Conservation (phyloP, 495 filamentous ascomycete genomes). For the Parathielavia appendiculata region DNA sequence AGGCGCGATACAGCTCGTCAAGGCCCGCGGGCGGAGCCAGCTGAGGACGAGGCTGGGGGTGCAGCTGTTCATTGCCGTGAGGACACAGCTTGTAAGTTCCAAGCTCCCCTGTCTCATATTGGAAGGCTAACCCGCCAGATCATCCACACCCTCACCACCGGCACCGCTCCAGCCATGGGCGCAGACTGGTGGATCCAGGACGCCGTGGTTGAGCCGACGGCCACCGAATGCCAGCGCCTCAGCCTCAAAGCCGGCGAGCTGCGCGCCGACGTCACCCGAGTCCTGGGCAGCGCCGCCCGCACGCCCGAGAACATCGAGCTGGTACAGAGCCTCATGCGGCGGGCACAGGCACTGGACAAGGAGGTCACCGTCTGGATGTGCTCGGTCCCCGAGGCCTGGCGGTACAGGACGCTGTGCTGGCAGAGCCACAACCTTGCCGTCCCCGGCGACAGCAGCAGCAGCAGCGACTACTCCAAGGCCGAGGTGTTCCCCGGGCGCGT, state of each 20-base stretch:
- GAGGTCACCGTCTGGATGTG: slow-evolving; percentile 42
- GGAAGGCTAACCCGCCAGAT: slow-evolving; percentile 25
- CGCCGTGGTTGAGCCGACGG: slow-evolving; percentile 37
- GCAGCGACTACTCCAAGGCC: slow-evolving; percentile 36
- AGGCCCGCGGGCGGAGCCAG: slow-evolving; percentile 48
- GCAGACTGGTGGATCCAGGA: slow-evolving; percentile 49
- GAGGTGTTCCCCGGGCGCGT: slow-evolving; percentile 50
- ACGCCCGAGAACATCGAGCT: slow-evolving; percentile 37
- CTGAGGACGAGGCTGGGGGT: slow-evolving; percentile 43
- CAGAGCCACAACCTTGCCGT: slow-evolving; percentile 33
- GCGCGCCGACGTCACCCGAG: slow-evolving; percentile 39
- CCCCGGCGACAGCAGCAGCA: neutral
- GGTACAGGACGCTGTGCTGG: slow-evolving; percentile 42
- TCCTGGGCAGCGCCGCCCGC: slow-evolving; percentile 33
- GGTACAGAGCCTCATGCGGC: slow-evolving; percentile 39
- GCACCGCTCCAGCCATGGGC: slow-evolving; percentile 44
- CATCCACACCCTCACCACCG: slow-evolving; percentile 43
- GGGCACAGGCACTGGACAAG: slow-evolving; percentile 40
- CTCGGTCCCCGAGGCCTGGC: slow-evolving; percentile 38
- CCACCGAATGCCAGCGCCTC: slow-evolving; percentile 38
- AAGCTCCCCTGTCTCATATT: neutral
- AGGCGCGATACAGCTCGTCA: slow-evolving; percentile 51
- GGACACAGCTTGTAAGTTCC: slow-evolving; percentile 46
- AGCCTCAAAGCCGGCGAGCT: slow-evolving; percentile 45
- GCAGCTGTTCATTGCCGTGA: slow-evolving; percentile 48